Conservation (phyloP, 371 early-diverging fungal species). For the Blastocladiella emersonii region DNA sequence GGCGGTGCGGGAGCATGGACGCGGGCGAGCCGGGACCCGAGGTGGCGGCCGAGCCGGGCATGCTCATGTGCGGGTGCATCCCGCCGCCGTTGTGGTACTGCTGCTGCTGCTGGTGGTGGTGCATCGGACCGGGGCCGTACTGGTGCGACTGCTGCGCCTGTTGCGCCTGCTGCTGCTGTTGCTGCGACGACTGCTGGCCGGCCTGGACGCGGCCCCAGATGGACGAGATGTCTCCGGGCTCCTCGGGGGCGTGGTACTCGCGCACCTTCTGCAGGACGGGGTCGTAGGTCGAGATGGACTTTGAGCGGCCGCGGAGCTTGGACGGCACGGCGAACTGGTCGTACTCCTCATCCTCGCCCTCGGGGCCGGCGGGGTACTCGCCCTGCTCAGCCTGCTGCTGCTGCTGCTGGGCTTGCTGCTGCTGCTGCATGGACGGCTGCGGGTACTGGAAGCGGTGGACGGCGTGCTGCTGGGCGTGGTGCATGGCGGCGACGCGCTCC, state of each 20-base stretch:
- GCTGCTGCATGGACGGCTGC: too few relatives aligned
- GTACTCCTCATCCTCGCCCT: not conserved
- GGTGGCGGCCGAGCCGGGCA: not conserved
- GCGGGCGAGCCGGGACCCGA: not conserved
- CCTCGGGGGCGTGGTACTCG: not conserved
- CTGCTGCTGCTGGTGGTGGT: too few relatives aligned
- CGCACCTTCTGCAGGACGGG: too few relatives aligned
- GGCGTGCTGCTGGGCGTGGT: not conserved
- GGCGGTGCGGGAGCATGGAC: not conserved
- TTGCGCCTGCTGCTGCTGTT: not conserved
- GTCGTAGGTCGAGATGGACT: not conserved
- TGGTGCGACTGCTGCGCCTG: too few relatives aligned
- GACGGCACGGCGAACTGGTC: slow-evolving; percentile 1
- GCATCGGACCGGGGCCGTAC: too few relatives aligned
- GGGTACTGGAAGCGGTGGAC: not conserved
- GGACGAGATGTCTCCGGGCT: not conserved
- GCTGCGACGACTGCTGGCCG: not conserved
- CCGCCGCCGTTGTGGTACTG: too few relatives aligned
- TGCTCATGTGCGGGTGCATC: not conserved
- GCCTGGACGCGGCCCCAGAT: not conserved
- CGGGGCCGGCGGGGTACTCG: not conserved
- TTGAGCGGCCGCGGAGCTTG: not conserved
- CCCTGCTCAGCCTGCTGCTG: not conserved
- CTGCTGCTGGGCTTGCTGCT: not conserved
- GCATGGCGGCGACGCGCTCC: not conserved